These are phyloP conservation scores for Botrytis fabae DNA, from an alignment of 2,329 filamentous ascomycete genomes.

Conservation along the genomic window DNA sequence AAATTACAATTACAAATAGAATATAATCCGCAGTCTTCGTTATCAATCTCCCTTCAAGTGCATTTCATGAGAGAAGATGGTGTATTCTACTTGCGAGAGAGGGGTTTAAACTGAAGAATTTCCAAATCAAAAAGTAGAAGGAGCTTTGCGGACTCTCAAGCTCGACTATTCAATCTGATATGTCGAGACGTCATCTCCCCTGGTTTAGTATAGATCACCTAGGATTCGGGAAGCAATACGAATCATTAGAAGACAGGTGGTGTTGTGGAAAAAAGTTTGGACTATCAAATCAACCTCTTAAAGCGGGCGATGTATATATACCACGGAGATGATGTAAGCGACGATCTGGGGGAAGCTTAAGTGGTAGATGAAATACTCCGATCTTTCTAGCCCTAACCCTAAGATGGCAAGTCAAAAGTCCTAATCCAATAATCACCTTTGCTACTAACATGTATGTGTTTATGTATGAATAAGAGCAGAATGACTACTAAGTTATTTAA, in stretches of 20 bases:
- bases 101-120: not conserved
- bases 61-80: not conserved
- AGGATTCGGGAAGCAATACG: not conserved
- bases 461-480: not conserved
- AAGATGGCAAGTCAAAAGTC: not conserved
- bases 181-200: not conserved
- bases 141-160: not conserved
- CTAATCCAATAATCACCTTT: not conserved
- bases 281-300: not conserved
- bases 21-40: not conserved
- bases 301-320: not conserved
- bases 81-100: not conserved
- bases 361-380: not conserved
- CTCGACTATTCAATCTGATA: not conserved
- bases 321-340: not conserved
- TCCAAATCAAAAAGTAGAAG: not conserved
- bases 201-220: not conserved
- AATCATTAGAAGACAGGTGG: not conserved
- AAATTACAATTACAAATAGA: not conserved
- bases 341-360: not conserved
- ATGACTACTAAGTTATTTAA: not conserved
- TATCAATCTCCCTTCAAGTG: rapidly evolving
- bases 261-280: not conserved
- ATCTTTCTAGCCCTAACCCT: not conserved
- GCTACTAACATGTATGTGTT: too few relatives aligned